Evolutionary conservation across 2,329 filamentous ascomycete species (phyloP).

Genomic region (Sphaerostilbella broomeana): DNA sequence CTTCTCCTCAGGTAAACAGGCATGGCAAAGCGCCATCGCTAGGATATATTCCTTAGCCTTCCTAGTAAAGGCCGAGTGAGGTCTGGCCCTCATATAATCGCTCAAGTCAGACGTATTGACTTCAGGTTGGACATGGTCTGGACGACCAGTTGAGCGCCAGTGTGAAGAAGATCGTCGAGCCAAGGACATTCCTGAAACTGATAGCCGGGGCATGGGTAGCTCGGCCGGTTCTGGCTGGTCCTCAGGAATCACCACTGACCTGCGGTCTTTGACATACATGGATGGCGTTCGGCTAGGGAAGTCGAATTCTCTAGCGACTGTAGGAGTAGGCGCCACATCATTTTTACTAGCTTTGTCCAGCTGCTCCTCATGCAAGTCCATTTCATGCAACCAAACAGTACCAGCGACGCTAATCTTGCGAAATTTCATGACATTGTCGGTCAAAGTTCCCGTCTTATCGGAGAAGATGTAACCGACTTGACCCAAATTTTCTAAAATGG

Average conservation of each 20-base stretch:
- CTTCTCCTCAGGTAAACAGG: slow-evolving; percentile 73
- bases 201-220: slow-evolving; percentile 24
- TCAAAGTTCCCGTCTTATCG: slow-evolving; percentile 91
- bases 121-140: slow-evolving; percentile 47
- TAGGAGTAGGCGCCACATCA: slow-evolving; percentile 7
- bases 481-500: slow-evolving; percentile 88
- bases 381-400: slow-evolving; percentile 80
- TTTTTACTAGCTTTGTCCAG: slow-evolving; percentile 4
- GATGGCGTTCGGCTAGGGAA: slow-evolving; percentile 19
- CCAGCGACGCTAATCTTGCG: slow-evolving; percentile 86
- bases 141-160: slow-evolving; percentile 43
- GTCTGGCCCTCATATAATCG: slow-evolving; percentile 67
- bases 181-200: slow-evolving; percentile 25
- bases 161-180: slow-evolving; percentile 44
- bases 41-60: slow-evolving; percentile 79
- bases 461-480: slow-evolving; percentile 89
- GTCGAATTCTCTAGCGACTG: slow-evolving; percentile 2
- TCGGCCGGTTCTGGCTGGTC: slow-evolving; percentile 20
- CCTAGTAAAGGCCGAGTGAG: slow-evolving; percentile 68
- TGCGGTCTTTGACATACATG: slow-evolving; percentile 23
- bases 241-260: slow-evolving; percentile 27
- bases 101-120: slow-evolving; percentile 67
- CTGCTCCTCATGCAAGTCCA: slow-evolving; percentile 45
- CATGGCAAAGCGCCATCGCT: slow-evolving; percentile 81
- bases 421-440: slow-evolving; percentile 93